Conservation (phyloP, 371 early-diverging fungal species). For the Fennellomyces sp. region DNA sequence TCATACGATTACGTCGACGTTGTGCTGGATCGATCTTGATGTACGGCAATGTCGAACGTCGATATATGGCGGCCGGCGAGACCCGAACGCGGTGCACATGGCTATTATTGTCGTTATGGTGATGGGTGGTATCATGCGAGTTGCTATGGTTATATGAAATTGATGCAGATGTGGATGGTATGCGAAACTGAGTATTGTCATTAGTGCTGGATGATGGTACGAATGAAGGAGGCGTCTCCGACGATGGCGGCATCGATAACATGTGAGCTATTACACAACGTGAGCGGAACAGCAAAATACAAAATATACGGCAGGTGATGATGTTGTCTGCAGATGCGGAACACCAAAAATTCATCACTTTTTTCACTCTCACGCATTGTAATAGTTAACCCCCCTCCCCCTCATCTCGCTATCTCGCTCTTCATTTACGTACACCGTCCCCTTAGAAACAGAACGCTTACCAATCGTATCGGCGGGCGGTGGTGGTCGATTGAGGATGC, state of each 20-base stretch:
- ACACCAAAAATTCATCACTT: no score
- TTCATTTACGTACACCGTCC: no score
- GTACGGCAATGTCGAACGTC: slow-evolving; percentile 46
- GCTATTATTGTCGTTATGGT: not conserved
- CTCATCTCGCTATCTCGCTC: no score
- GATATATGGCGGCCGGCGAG: slow-evolving; percentile 7
- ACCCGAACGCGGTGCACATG: slow-evolving; percentile 1
- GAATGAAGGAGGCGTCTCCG: not conserved
- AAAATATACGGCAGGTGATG: slow-evolving; percentile 2
- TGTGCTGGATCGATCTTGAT: slow-evolving; percentile 30
- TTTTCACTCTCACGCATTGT: no score
- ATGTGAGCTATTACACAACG: not conserved
- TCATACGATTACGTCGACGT: slow-evolving; percentile 32
- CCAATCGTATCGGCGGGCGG: slow-evolving; percentile 9
- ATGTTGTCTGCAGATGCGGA: not conserved
- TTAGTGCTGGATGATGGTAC: not conserved
- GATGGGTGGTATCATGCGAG: not conserved
- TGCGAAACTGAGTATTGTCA: not conserved
- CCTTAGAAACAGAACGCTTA: no score
- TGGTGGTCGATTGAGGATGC: not conserved
- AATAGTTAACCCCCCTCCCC: no score
- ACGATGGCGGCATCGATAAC: slow-evolving; percentile 3
- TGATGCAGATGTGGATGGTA: slow-evolving; percentile 8
- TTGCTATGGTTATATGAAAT: not conserved
- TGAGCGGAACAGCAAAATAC: slow-evolving; percentile 4